phyloP scores from a whole-genome alignment of 1,139 yeast genomes.

The Spencermartinsiella ligniputridi region DNA sequence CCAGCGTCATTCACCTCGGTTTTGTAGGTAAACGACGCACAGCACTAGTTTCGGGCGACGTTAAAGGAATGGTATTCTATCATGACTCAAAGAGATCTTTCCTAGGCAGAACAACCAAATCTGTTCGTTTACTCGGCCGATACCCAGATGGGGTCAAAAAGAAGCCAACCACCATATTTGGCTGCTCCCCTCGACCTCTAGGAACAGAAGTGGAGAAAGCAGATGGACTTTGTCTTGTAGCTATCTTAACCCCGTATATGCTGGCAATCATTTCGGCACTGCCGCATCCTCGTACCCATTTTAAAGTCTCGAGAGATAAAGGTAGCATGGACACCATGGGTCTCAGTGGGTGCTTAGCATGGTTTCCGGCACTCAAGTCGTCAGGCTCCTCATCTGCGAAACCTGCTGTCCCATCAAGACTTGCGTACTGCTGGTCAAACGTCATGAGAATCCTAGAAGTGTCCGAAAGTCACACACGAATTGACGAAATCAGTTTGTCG shows the following conservation, averaged over 20 bases:
- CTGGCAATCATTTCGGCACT: conserved; percentile 53
- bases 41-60: conserved; percentile 56
- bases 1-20: conserved; percentile 45
- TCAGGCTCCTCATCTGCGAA: background rate
- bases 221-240: conserved; percentile 56
- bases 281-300: conserved; percentile 52
- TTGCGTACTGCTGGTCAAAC: conserved; percentile 68
- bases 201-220: conserved; percentile 48
- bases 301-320: conserved; percentile 47
- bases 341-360: conserved; percentile 48
- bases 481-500: conserved; percentile 34
- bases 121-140: conserved; percentile 52
- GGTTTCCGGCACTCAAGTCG: conserved; percentile 48
- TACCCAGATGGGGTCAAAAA: conserved; percentile 29
- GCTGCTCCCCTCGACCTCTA: conserved; percentile 48
- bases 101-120: conserved; percentile 46
- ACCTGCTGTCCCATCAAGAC: conserved; percentile 36
- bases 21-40: conserved; percentile 57
- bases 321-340: conserved; percentile 34
- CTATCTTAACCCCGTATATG: conserved; percentile 52
- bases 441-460: conserved; percentile 54
- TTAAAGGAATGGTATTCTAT: conserved; percentile 52
- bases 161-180: conserved; percentile 36
- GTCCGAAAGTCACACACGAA: conserved; percentile 38
- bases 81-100: conserved; percentile 58